Evolutionary conservation across 1,284 basidiomycete species (phyloP), one percentile per base, ranked within the genome.

Genomic region (Hypsizygus ulmarius): DNA sequence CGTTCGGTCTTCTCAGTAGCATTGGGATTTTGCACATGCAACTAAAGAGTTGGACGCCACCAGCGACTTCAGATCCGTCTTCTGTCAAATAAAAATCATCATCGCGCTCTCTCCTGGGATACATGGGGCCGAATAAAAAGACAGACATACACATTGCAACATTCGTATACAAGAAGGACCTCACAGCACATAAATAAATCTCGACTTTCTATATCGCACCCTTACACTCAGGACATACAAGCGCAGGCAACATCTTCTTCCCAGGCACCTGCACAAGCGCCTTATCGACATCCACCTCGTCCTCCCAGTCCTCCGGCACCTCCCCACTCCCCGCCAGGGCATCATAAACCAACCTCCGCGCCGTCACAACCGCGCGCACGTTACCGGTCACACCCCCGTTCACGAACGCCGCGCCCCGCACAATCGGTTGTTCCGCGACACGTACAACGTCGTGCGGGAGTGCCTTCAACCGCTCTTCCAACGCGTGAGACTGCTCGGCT

Each of bases 331-430:
- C 48, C 30, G 47, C 47, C 5, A 79, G 53, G 0, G 61, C 51
- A 3, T 54, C 54, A 49, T 72, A 71, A 9, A 81, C 68, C 7
- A 74, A 47, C 25, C 63, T 56, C 19, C 78, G 62, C 2, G 78
- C 75, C 2, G 58, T 55, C 12, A 66, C 59, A 2, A 81, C 74
- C 15, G 64, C 50, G 1, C 58, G 53, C 0, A 79, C 56, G 45
- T 81, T 80, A 0, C 78, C 78, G 1, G 69, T 65, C 0, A 80
- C 49, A 1, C 75, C 73, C 0, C 70, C 70, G 1, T 7, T 34
- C 34, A 18, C 30, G 39, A 64, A 66, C 1, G 57, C 57, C 0
- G 51, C 62, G 0, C 78, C 77, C 14, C 74, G 70, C 8, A 80
- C 59, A 27, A 81, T 73, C 0, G 70, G 79, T 51, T 79, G 78